Percentiles rank a stretch among this genome's conserved stretches.
Evolutionary conservation across 768 basidiomycete species (phyloP).

Genomic region (Rhodotorula toruloides): DNA sequence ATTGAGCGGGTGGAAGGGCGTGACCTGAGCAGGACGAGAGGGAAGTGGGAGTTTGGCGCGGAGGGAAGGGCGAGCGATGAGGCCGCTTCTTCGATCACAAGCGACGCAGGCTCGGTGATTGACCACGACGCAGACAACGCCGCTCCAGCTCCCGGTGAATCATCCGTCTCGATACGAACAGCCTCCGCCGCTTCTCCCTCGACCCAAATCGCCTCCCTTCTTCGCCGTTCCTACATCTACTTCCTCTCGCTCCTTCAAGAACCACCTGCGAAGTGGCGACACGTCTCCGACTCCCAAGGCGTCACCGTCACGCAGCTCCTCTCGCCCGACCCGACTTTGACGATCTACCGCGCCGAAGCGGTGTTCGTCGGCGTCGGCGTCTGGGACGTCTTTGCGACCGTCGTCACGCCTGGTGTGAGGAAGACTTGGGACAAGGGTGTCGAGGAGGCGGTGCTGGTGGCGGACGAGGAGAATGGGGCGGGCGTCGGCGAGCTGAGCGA

Average conservation of each 20-base stretch:
- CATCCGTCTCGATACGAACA: background rate
- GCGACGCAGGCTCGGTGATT: too few relatives aligned
- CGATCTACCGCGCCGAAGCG: slow-evolving; percentile 93
- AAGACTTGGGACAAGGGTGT: slow-evolving; percentile 79
- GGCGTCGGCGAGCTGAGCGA: slow-evolving; percentile 54
- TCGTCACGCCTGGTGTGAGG: slow-evolving; percentile 78
- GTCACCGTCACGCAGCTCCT: slow-evolving; percentile 93
- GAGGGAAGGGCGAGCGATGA: background rate
- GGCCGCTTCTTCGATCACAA: background rate
- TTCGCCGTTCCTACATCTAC: slow-evolving; percentile 91
- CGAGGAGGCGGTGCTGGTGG: slow-evolving; percentile 77
- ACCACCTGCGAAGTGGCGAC: slow-evolving; percentile 93
- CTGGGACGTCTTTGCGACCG: slow-evolving; percentile 87
- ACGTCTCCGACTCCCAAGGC: slow-evolving; percentile 62
- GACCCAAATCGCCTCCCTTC: slow-evolving; percentile 65
- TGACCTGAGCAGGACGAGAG: slow-evolving; percentile 53
- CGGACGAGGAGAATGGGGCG: slow-evolving; percentile 74
- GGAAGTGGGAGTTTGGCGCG: background rate
- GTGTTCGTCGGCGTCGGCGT: slow-evolving; percentile 92
- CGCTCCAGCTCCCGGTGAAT: background rate
- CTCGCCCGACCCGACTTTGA: slow-evolving; percentile 91
- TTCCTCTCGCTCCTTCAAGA: slow-evolving; percentile 95
- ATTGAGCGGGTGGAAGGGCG: slow-evolving; percentile 64
- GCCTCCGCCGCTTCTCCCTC: slow-evolving; percentile 8
- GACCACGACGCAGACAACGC: too few relatives aligned